Evolutionary conservation across 495 filamentous ascomycete species (phyloP).

Genomic region (Thozetella sp.): DNA sequence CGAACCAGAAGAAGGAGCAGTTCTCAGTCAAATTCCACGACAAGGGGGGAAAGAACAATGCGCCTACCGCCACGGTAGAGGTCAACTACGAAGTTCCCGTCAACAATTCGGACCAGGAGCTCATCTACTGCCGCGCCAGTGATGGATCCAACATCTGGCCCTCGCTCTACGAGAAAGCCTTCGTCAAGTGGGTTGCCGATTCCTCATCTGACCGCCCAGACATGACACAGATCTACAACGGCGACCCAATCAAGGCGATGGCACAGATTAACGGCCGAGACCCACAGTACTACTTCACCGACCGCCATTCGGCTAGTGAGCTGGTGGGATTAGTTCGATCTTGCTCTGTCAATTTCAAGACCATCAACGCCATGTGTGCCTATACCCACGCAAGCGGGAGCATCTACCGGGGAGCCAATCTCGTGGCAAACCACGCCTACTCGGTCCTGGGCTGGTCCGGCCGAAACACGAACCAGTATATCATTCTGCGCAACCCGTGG

Average conservation of each 20-base stretch:
- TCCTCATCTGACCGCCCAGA: slow-evolving; percentile 22
- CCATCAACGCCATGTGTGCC: slow-evolving; percentile 28
- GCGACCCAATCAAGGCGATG: slow-evolving; percentile 39
- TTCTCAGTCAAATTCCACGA: slow-evolving; percentile 31
- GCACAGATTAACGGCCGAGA: slow-evolving; percentile 31
- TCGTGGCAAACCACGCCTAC: slow-evolving; percentile 40
- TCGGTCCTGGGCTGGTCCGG: slow-evolving; percentile 35
- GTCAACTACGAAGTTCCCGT: slow-evolving; percentile 35
- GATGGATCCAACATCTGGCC: slow-evolving; percentile 35
- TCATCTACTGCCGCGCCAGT: slow-evolving; percentile 34
- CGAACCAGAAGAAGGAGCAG: slow-evolving; percentile 1
- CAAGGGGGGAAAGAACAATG: slow-evolving; percentile 39
- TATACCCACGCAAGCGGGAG: slow-evolving; percentile 26
- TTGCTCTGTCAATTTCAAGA: slow-evolving; percentile 31
- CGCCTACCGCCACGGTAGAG: slow-evolving; percentile 28
- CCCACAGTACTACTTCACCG: slow-evolving; percentile 30
- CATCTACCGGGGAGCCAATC: slow-evolving; percentile 30
- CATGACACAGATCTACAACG: slow-evolving; percentile 27
- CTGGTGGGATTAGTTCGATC: slow-evolving; percentile 28
- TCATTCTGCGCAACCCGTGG: slow-evolving; percentile 38
- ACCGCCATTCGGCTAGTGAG: slow-evolving; percentile 18
- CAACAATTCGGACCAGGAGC: slow-evolving; percentile 33
- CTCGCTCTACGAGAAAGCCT: slow-evolving; percentile 41
- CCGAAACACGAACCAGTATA: slow-evolving; percentile 32
- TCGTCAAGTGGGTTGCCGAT: slow-evolving; percentile 32